phyloP scores from a whole-genome alignment of 768 basidiomycete genomes.

The Rhodocollybia butyracea region DNA sequence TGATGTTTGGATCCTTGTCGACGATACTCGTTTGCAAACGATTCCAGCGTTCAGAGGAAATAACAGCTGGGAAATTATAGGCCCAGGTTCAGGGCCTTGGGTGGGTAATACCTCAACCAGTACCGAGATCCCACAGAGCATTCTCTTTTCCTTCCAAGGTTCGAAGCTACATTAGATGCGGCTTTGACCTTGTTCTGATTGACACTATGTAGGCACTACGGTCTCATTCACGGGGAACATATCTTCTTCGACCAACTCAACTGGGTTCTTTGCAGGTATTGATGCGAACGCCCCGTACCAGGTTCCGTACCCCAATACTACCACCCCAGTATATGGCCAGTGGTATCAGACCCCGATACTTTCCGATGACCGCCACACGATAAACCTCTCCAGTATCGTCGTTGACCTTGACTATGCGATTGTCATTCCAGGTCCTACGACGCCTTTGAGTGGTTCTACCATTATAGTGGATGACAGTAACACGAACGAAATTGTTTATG shows the following conservation, averaged over 20 bases:
- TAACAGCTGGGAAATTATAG: neutral
- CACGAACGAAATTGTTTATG: neutral
- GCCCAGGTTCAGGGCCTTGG: neutral
- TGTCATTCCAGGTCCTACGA: neutral
- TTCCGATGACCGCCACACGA: neutral
- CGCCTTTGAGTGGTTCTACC: neutral
- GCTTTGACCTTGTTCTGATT: neutral
- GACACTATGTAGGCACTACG: neutral
- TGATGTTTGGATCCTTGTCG: neutral
- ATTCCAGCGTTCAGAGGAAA: neutral
- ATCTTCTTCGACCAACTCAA: neutral
- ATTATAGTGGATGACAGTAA: slow-evolving; percentile 2
- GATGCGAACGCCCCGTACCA: neutral
- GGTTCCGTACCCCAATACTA: neutral
- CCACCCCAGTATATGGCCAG: neutral
- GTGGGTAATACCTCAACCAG: neutral
- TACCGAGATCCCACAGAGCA: neutral
- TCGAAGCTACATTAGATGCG: neutral
- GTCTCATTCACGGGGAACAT: slow-evolving; percentile 3
- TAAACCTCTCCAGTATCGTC: slow-evolving; percentile 1
- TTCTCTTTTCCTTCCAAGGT: neutral
- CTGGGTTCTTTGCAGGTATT: neutral
- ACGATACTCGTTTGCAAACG: neutral
- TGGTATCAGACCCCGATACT: slow-evolving; percentile 1
- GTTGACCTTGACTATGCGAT: slow-evolving; percentile 1